Base-by-base conservation (phyloP, 1,284 basidiomycete species). In the Farysia itapuensis region DNA sequence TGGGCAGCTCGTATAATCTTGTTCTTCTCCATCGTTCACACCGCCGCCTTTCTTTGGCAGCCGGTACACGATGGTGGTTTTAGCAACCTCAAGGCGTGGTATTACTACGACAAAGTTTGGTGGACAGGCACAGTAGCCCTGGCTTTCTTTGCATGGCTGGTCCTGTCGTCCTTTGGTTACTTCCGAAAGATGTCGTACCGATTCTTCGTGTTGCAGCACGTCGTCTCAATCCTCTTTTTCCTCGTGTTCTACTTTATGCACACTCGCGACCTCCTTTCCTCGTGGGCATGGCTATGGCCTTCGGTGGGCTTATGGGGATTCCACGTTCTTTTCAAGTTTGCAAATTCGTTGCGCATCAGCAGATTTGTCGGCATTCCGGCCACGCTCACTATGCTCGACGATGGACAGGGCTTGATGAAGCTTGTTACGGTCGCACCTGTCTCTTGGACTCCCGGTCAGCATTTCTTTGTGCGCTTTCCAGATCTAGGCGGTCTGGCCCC, bases 171-270 rank as follows among this genome's bases (percentile, higher is more conserved):
- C 18, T 61, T 68, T 12, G 47, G 64, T 0, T 43, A 35, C n/a
- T 56, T 74, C 13, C 35, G 74, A 4, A 32, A 47, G 8, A 49
- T 59, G 50, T 66, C 49, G 25, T 76, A 76, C 50, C 65, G 72
- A 30, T 65, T 76, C 21, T 76, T 74, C 33, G 67, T 75, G 7
- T 29, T 69, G 11, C 57, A 69, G 18, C 74, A 76, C 30, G 57
- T 75, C 14, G 8, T 60, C 16, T 36, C 45, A 14, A 45, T 63
- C 31, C 29, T 72, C 14, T 19, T 61, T 9, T 66, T 76, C 23
- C 29, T 74, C 14, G 68, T 36, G 20, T 54, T 67, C 34, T 66
- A 66, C 50, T 67, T 67, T 29, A 48, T 64, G 39, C 68, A 71
- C 39, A 65, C 61, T 22, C 34, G 45, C 5, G 53, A 65, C 31